Percentiles rank a stretch among this genome's conserved stretches.
These are phyloP conservation scores for Eustoma russellianum DNA, from an alignment of 257 asterid genomes.

Conservation along the genomic window DNA sequence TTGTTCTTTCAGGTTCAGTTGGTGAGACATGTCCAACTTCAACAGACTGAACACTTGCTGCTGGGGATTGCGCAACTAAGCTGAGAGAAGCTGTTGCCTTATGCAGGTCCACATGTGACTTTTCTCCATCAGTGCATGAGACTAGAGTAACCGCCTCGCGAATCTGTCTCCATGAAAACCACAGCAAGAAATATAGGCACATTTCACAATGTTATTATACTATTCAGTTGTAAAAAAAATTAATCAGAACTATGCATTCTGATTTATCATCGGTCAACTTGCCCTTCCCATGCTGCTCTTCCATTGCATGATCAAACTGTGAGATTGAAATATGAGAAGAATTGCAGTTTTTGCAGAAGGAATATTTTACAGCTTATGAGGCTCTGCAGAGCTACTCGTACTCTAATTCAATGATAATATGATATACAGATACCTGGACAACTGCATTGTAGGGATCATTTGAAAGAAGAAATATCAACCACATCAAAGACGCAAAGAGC, in stretches of 20 bases:
- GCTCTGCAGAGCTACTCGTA: no score
- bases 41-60: slow-evolving; percentile 4
- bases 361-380: no score
- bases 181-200: slow-evolving; percentile 2
- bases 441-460: no score
- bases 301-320: slow-evolving; percentile 56
- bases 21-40: slow-evolving; percentile 4
- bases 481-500: no score
- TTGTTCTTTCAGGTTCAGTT: not conserved
- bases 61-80: slow-evolving; percentile 3
- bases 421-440: no score
- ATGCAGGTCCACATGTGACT: slow-evolving; percentile 23
- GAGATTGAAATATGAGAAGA: slow-evolving; percentile 8
- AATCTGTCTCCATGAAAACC: slow-evolving; percentile 32
- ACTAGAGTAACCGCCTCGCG: slow-evolving; percentile 32
- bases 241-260: slow-evolving; percentile 22
- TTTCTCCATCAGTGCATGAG: slow-evolving; percentile 36
- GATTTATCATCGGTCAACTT: slow-evolving; percentile 27
- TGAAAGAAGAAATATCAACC: no score
- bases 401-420: no score
- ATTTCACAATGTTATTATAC: not conserved
- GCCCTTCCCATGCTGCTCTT: slow-evolving; percentile 40
- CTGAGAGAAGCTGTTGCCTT: slow-evolving; percentile 21
- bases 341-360: not conserved
- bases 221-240: not conserved